Percentiles rank a stretch among this genome's conserved stretches.
phyloP scores from a whole-genome alignment of 2,329 filamentous ascomycete genomes.

The Ceratocystis colombiana region DNA sequence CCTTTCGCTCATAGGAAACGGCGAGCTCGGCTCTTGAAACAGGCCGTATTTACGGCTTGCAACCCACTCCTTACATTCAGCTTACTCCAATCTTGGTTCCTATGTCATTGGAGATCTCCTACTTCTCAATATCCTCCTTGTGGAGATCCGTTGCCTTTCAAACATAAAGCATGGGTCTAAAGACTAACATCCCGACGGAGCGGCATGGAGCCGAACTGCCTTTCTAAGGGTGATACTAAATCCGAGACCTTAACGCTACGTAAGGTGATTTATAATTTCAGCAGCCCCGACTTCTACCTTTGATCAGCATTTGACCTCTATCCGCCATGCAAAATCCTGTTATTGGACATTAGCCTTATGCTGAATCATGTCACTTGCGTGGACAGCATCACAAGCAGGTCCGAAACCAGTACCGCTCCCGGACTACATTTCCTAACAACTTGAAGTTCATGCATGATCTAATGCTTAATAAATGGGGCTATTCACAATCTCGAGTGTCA shows the following conservation, averaged over 20 bases:
- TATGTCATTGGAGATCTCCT: neutral
- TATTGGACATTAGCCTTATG: neutral
- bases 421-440: neutral
- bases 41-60: neutral
- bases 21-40: neutral
- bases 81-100: neutral
- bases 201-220: neutral
- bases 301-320: neutral
- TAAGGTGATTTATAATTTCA: neutral
- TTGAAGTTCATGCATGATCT: neutral
- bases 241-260: neutral
- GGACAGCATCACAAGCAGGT: neutral
- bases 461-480: neutral
- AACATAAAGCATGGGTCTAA: neutral
- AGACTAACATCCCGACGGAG: neutral
- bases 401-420: neutral
- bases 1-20: neutral
- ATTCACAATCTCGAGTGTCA: neutral
- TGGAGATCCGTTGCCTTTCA: neutral
- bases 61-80: neutral
- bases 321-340: neutral
- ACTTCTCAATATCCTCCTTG: neutral
- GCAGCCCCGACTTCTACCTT: neutral
- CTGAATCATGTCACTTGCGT: neutral
- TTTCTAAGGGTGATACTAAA: neutral